Percentiles rank a stretch among this genome's conserved stretches.
phyloP scores from a whole-genome alignment of 345 rosid genomes.

The Sisymbrium altissimum region DNA sequence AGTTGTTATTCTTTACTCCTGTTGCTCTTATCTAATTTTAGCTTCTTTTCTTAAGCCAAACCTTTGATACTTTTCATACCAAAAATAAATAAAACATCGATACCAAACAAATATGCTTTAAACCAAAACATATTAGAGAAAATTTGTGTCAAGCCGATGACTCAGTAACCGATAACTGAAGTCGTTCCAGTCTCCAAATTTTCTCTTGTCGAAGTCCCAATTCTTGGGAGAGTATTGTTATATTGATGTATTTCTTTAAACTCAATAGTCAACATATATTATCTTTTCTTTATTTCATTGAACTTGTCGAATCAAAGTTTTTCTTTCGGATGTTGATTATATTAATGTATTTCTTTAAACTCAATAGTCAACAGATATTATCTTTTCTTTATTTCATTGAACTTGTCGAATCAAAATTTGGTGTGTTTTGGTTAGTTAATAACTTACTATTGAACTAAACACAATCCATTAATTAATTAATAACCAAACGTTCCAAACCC shows the following conservation, averaged over 20 bases:
- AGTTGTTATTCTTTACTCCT: slow-evolving; percentile 8
- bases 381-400: neutral
- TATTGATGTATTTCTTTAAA: neutral
- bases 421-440: slow-evolving; percentile 31
- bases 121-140: neutral
- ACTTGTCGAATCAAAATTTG: slow-evolving; percentile 19
- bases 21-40: too few relatives aligned
- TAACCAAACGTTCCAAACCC: slow-evolving; percentile 21
- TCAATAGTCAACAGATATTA: neutral
- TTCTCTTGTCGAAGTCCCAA: neutral
- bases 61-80: neutral
- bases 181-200: slow-evolving; percentile 8
- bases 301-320: neutral
- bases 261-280: neutral
- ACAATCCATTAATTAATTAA: slow-evolving; percentile 7
- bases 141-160: neutral
- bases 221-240: neutral
- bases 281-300: neutral
- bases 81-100: too few relatives aligned
- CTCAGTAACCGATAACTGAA: neutral
- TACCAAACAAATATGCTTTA: neutral
- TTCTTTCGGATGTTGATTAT: neutral
- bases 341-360: neutral
- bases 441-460: slow-evolving; percentile 26
- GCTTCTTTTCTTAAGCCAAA: neutral